These are phyloP conservation scores for Schizosaccharomyces octosporus DNA, from an alignment of 805 yeast genomes.

Conservation along the genomic window DNA sequence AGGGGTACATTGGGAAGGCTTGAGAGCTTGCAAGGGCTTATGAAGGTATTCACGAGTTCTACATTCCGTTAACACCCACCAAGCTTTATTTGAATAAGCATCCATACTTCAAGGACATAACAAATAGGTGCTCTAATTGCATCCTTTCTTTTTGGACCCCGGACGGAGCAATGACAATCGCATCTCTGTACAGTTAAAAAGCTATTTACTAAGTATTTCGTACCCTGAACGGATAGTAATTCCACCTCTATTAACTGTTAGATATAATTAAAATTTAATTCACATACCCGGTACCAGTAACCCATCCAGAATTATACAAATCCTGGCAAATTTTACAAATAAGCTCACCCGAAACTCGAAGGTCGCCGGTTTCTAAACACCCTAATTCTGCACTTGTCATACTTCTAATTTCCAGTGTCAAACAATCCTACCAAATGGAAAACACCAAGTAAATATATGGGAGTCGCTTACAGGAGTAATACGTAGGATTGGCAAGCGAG, in stretches of 20 bases:
- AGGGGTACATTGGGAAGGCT: conserved; percentile 90
- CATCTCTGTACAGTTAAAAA: conserved; percentile 14
- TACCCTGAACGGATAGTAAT: conserved; percentile 38
- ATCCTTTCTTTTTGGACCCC: conserved; percentile 86
- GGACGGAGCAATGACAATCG: conserved; percentile 68
- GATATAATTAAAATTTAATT: not conserved
- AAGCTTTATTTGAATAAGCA: too few relatives aligned
- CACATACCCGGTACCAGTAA: conserved; percentile 49
- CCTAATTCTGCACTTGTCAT: not conserved
- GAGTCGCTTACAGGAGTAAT: too few relatives aligned
- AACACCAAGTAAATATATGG: too few relatives aligned
- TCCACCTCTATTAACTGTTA: conserved; percentile 35
- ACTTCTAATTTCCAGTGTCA: too few relatives aligned
- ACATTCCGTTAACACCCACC: conserved; percentile 14
- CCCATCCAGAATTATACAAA: conserved; percentile 70
- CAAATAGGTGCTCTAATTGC: conserved; percentile 60
- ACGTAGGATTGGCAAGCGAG: too few relatives aligned
- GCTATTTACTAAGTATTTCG: not conserved
- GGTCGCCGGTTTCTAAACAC: not conserved
- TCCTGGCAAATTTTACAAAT: conserved; percentile 59
- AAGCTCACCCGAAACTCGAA: conserved; percentile 15
- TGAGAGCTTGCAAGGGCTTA: conserved; percentile 32
- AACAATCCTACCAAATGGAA: too few relatives aligned
- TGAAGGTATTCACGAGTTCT: conserved; percentile 27
- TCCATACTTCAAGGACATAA: conserved; percentile 16